A percentile compares a stretch with the other conserved stretches of the same genome.
Conservation (phyloP, 805 yeast species). For the Lipomyces yamadae region DNA sequence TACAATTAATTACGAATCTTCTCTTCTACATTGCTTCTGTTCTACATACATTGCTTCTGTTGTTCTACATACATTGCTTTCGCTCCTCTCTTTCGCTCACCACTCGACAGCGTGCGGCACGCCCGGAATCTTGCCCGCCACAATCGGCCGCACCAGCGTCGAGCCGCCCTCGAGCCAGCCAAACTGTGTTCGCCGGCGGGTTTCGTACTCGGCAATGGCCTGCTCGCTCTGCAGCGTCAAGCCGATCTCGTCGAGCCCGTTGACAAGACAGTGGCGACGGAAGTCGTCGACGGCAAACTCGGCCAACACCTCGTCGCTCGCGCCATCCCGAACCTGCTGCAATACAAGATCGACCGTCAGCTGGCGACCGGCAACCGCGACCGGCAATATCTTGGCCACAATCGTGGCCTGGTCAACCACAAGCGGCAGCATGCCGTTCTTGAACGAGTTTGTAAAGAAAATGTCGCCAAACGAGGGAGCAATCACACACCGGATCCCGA, state of each 20-base stretch:
- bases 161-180: constrained; percentile 64
- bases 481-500: constrained; percentile 92
- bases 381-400: constrained; percentile 70
- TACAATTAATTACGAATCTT: too few species aligned
- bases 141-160: constrained; percentile 28
- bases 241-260: constrained; percentile 97
- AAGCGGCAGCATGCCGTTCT: constrained; percentile 93
- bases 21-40: too few species aligned
- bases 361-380: constrained; percentile 73
- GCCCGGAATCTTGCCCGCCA: constrained; percentile 36
- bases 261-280: constrained; percentile 91
- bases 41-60: too few species aligned
- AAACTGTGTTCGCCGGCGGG: constrained; percentile 70
- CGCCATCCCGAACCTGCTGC: constrained; percentile 72
- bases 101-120: constrained; percentile 36
- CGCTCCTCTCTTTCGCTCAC: too few species aligned
- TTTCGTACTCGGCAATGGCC: constrained; percentile 74
- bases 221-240: constrained; percentile 89
- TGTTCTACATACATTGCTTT: too few species aligned
- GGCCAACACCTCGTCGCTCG: constrained; percentile 71
- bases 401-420: constrained; percentile 84
- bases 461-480: constrained; percentile 99
- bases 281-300: constrained; percentile 86
- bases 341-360: constrained; percentile 84
- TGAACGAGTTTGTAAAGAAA: constrained; percentile 95